Evolutionary conservation across 495 filamentous ascomycete species (phyloP), one percentile per base, ranked within the genome.

Genomic region (Staphylotrichum tortipilum): DNA sequence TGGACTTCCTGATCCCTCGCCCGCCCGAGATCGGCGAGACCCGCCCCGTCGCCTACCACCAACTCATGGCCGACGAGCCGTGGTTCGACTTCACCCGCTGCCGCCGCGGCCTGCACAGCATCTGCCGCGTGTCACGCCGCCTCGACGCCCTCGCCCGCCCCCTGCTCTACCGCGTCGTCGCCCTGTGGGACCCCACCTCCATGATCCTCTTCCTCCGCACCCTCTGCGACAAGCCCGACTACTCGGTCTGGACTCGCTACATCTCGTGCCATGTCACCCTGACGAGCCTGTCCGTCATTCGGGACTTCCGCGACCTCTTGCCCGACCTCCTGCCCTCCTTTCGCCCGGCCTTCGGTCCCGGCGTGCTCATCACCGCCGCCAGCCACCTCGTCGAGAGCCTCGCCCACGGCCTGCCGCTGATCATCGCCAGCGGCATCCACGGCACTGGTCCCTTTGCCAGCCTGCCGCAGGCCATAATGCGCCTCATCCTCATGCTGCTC

Each of bases 21-120:
- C 46, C 45, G 14, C 64, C 64, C 28, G 62, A 65, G 21, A 52
- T 65, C 7, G 59, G 60, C 40, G 64, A 67, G 50, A 61, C 64
- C 4, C 49, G 47, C 9, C 64, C 64, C 7, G 62, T 63, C 31
- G 38, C 35, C 33, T 63, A 63, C 54, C 26, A 52, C n/a, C 55
- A 61, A 44, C 58, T 65, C 3, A 49, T 60, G 14, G 46, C 39
- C 31, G 60, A 54, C n/a, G 64, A 67, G 50, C 47, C 56, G 14
- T 67, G 64, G 64, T 60, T 52, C 49, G 60, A 61, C 26, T 59
- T 56, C 48, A 67, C 60, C 9, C 55, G 59, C 24, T 50, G 52
- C 23, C 62, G 64, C 21, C 54, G 57, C 42, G 62, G 57, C 31
- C 56, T 67, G 3, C 46, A 44, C 47, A 59, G 55, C 39, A 22